These are phyloP conservation scores for Funneliformis caledonium DNA, from an alignment of 371 early-diverging fungal species.

Conservation along the genomic window DNA sequence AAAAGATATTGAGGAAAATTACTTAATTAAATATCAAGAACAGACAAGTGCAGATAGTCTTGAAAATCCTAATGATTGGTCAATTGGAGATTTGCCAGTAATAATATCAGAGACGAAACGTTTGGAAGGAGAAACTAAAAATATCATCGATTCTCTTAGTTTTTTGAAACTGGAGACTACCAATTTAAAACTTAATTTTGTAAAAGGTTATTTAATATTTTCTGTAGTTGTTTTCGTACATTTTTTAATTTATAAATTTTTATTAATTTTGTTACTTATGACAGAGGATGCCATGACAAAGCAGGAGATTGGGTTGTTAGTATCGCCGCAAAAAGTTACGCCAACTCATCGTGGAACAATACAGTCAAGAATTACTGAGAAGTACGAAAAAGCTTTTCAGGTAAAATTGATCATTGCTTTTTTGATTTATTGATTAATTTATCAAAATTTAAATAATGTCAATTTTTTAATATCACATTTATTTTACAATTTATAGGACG, in stretches of 20 bases:
- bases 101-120: neutral
- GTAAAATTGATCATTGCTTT: neutral
- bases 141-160: neutral
- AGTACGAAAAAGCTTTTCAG: neutral
- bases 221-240: neutral
- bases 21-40: neutral
- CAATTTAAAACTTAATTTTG: neutral
- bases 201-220: neutral
- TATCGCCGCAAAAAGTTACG: neutral
- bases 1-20: neutral
- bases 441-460: neutral
- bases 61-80: neutral
- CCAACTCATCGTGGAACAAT: neutral
- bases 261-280: neutral
- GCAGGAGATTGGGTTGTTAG: neutral
- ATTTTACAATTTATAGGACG: neutral
- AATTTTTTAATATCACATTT: neutral
- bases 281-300: neutral
- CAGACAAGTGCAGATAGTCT: neutral
- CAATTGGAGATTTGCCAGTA: slow-evolving; percentile 11
- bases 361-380: neutral
- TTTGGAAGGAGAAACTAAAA: neutral
- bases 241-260: neutral
- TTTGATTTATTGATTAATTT: neutral
- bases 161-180: neutral